Evolutionary conservation across 805 yeast genomes (phyloP).

Genomic region (Candida wancherniae): DNA sequence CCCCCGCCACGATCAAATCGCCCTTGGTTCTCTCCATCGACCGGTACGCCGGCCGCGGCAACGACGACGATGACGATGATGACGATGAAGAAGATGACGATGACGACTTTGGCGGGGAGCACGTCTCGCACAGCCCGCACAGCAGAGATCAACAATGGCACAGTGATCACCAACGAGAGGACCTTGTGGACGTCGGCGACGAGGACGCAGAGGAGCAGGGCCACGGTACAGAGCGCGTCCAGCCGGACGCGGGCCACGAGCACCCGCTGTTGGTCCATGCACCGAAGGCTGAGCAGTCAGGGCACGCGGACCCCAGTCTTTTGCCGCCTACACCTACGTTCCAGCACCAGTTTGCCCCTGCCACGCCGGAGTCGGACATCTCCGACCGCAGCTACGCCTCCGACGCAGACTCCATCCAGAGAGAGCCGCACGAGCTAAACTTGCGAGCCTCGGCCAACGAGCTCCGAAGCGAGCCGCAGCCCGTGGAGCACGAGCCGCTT

Average conservation of each 20-base stretch:
- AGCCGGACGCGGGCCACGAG: too few relatives aligned
- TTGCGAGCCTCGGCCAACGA: conserved; percentile 9
- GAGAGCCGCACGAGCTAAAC: conserved; percentile 30
- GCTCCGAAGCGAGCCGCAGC: neutral
- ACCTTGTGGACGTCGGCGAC: neutral
- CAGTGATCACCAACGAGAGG: too few relatives aligned
- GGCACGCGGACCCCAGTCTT: conserved; percentile 3
- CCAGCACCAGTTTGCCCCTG: conserved; percentile 7
- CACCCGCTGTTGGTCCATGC: too few relatives aligned
- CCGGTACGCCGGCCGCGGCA: conserved; percentile 5
- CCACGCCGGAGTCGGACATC: conserved; percentile 28
- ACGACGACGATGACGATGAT: neutral
- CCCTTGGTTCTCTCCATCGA: conserved; percentile 35
- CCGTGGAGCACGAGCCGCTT: neutral
- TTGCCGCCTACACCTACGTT: conserved; percentile 31
- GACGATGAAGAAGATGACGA: conserved; percentile 16
- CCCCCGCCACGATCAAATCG: conserved; percentile 4
- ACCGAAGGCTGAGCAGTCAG: too few relatives aligned
- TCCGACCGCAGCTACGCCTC: conserved; percentile 36
- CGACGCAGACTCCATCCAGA: conserved; percentile 38
- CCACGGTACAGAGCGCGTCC: too few relatives aligned
- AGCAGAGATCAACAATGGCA: too few relatives aligned
- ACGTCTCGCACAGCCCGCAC: neutral
- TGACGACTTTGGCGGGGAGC: conserved; percentile 4
- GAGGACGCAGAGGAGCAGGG: neutral